phyloP scores from a whole-genome alignment of 441 rosid species.

The Aquilaria agallochum region DNA sequence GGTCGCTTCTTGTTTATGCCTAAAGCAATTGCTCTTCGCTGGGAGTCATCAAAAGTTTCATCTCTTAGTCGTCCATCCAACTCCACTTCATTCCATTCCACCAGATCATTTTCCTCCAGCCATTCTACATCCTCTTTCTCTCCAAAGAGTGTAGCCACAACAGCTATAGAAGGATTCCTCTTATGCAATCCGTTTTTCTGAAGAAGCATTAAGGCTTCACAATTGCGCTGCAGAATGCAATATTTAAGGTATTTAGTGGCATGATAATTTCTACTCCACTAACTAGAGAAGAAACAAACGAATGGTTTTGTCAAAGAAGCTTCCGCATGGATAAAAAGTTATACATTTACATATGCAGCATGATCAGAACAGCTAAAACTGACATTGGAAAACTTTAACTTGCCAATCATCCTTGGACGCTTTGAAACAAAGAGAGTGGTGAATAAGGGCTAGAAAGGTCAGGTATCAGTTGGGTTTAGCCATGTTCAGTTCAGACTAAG shows the following conservation, averaged over 20 bases:
- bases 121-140: conserved; percentile 69
- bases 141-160: conserved; percentile 86
- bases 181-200: conserved; percentile 87
- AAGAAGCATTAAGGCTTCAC: conserved; percentile 95
- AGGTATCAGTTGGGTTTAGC: too few species aligned
- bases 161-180: conserved; percentile 74
- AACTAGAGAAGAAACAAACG: too few species aligned
- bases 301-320: too few species aligned
- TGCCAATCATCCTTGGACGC: too few species aligned
- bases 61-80: conserved; percentile 42
- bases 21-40: conserved; percentile 58
- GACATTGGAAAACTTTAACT: too few species aligned
- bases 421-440: too few species aligned
- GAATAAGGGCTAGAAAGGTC: too few species aligned
- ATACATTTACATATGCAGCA: too few species aligned
- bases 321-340: too few species aligned
- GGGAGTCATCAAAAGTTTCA: conserved; percentile 62
- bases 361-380: too few species aligned
- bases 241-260: conserved; percentile 17
- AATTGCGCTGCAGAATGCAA: conserved; percentile 71
- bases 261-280: neutral
- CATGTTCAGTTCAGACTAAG: too few species aligned
- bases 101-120: conserved; percentile 57
- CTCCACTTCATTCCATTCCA: conserved; percentile 57
- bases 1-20: conserved; percentile 87